Evolutionary conservation across 2,329 filamentous ascomycete genomes (phyloP).

Genomic region (Xylaria multiplex): DNA sequence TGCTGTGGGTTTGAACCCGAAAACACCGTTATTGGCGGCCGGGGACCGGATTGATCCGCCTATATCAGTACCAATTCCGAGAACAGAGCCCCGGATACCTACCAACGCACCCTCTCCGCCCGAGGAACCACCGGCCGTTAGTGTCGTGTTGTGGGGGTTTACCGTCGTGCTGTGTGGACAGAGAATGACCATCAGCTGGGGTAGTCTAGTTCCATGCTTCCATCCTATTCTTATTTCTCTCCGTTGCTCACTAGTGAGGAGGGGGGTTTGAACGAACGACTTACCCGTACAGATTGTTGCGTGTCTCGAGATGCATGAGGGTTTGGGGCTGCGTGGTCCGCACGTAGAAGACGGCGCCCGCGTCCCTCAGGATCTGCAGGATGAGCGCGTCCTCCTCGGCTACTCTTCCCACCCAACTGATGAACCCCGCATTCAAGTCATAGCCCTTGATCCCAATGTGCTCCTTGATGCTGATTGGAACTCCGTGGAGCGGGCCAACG

Average conservation of each 20-base stretch:
- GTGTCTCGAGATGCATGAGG: slow-evolving; percentile 64
- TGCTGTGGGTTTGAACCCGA: slow-evolving; percentile 55
- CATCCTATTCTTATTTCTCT: background rate
- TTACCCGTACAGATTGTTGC: slow-evolving; percentile 58
- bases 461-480: slow-evolving; percentile 62
- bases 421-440: slow-evolving; percentile 60
- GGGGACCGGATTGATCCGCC: slow-evolving; percentile 60
- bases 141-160: slow-evolving; percentile 62
- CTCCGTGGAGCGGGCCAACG: slow-evolving; percentile 45
- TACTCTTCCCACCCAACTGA: slow-evolving; percentile 58
- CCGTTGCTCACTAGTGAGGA: background rate
- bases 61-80: slow-evolving; percentile 66
- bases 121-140: slow-evolving; percentile 63
- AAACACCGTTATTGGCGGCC: slow-evolving; percentile 59
- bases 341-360: slow-evolving; percentile 62
- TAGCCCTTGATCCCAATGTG: slow-evolving; percentile 61
- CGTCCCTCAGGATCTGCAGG: slow-evolving; percentile 56
- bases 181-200: background rate
- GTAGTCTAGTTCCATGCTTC: background rate
- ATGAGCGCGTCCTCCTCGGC: slow-evolving; percentile 59
- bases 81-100: slow-evolving; percentile 60
- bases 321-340: slow-evolving; percentile 65
- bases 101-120: slow-evolving; percentile 67
- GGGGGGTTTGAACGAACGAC: slow-evolving; percentile 20
- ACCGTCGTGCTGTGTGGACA: slow-evolving; percentile 57